Evolutionary conservation across 2,329 filamentous ascomycete species (phyloP), one percentile per base, ranked within the genome.

Genomic region (Arthrobotrys entomopaga): DNA sequence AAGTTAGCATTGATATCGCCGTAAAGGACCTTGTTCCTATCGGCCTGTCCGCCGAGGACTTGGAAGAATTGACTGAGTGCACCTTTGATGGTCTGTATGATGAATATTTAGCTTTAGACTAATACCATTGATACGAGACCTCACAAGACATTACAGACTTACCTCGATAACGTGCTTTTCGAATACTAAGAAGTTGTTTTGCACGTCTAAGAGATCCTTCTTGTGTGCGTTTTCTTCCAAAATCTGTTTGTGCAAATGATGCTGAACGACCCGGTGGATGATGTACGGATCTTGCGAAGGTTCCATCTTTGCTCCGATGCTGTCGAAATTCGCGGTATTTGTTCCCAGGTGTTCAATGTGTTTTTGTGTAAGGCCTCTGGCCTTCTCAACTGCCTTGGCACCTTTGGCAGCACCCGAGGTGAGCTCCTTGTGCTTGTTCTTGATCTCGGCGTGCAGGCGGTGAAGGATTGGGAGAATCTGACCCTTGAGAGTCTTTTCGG

Each of bases 181-280:
- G 78, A 98, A 99, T 42, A 89, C 85, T 66, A 90, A 85, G 81
- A 98, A 97, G 81, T 92, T 92, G 83, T 90, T 89, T 83, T 99
- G 95, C n/a, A 97, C 91, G 8, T 90, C 87, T 76, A 99, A 86
- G 67, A 98, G 86, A 80, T 99, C 95, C 80, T 96, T 92, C 77
- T 90, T 88, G 83, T 96, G 94, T 84, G 93, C 96, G 85, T 99
- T 99, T 84, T 99, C 95, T 80, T 97, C 92, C 53, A 92, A 85
- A 40, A 98, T 87, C 84, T 99, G 95, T 84, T 91, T 94, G 86
- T 92, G 89, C 65, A 99, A 85, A 49, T 93, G 89, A 83, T 97
- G 87, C 77, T 91, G 83, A 69, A 97, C 89, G 72, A 91, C 91
- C 34, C 94, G 89, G 79, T 90, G 88, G 52, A 98, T 81, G 66